phyloP scores from a whole-genome alignment of 495 filamentous ascomycete genomes.

The Podospora appendiculata region DNA sequence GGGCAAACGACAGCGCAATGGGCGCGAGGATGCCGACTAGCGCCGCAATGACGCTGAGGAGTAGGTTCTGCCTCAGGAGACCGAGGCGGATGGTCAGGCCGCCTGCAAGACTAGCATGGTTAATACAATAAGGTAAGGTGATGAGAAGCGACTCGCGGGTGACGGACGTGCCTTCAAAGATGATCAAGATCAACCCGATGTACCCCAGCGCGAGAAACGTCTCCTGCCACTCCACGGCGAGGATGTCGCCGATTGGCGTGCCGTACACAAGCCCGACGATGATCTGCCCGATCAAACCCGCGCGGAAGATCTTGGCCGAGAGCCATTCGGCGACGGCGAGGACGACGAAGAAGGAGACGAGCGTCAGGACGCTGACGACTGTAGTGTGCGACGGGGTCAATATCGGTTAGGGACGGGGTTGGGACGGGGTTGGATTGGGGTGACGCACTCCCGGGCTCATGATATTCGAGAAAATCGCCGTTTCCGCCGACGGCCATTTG shows the following conservation, averaged over 20 bases:
- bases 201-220: slow-evolving; percentile 66
- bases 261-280: slow-evolving; percentile 67
- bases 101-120: slow-evolving; percentile 9
- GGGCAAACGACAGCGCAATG: slow-evolving; percentile 60
- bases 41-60: slow-evolving; percentile 53
- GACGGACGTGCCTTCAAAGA: slow-evolving; percentile 48
- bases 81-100: slow-evolving; percentile 58
- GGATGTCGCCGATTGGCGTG: slow-evolving; percentile 42
- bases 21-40: slow-evolving; percentile 56
- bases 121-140: too few species aligned
- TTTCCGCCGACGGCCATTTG: background rate
- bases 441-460: slow-evolving; percentile 12
- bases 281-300: slow-evolving; percentile 63
- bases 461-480: slow-evolving; percentile 16
- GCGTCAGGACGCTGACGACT: slow-evolving; percentile 44
- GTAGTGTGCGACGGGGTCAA: background rate
- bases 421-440: background rate
- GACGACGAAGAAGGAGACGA: slow-evolving; percentile 56
- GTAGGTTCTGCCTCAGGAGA: slow-evolving; percentile 50
- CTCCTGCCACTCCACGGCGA: slow-evolving; percentile 46
- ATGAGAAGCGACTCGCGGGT: too few species aligned
- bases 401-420: too few species aligned
- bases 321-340: slow-evolving; percentile 52
- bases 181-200: slow-evolving; percentile 64
- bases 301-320: slow-evolving; percentile 58